Conservation (phyloP, 257 asterid species). For the Petunia secreta region DNA sequence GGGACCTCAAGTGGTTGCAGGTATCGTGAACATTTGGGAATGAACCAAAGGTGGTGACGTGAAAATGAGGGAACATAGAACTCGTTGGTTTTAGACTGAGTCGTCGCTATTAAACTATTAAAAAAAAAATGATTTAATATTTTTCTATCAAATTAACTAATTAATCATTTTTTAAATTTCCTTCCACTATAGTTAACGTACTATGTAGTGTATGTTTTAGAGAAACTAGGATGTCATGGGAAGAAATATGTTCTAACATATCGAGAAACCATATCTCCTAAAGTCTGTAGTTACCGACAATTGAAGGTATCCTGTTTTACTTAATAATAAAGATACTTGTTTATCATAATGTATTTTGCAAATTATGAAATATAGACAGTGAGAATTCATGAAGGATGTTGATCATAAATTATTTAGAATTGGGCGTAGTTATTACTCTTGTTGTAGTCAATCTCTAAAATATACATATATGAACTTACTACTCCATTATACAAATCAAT, state of each 20-base stretch:
- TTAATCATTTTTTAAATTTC: no score
- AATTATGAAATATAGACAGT: not conserved
- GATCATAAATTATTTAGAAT: no score
- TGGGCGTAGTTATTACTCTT: no score
- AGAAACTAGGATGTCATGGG: no score
- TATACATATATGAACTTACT: not conserved
- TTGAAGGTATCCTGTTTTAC: not conserved
- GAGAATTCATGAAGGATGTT: no score
- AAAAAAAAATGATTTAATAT: no score
- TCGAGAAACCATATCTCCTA: no score
- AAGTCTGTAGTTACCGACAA: not conserved
- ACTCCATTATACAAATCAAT: not conserved
- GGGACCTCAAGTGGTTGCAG: not conserved
- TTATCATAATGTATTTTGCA: not conserved
- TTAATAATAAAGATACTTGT: not conserved
- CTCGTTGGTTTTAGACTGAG: not conserved
- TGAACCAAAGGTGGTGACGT: not conserved
- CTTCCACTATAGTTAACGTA: no score
- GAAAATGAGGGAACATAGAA: slow-evolving; percentile 5
- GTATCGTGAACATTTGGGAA: slow-evolving; percentile 22
- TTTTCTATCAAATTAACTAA: no score
- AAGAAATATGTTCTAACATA: no score
- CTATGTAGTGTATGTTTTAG: no score
- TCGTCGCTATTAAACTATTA: not conserved
- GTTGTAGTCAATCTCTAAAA: no score